These are phyloP conservation scores for Rhynchospora tenuis DNA, from an alignment of 176 grass and related monocot genomes.

Conservation along the genomic window DNA sequence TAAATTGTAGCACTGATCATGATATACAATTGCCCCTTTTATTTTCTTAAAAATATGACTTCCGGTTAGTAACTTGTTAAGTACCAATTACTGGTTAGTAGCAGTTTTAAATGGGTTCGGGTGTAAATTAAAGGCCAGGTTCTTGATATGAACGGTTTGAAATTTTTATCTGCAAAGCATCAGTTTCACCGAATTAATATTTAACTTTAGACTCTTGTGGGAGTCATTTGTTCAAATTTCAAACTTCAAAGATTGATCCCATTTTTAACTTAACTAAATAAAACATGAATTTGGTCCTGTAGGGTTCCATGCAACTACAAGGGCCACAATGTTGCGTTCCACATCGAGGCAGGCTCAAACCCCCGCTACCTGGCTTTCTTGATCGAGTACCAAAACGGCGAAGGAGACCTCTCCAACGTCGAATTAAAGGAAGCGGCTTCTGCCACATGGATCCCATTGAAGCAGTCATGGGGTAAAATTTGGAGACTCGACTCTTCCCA, in stretches of 20 bases:
- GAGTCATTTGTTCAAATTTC: not conserved
- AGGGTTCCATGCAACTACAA: constrained; percentile 81
- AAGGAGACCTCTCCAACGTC: constrained; percentile 81
- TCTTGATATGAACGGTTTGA: too few relatives aligned
- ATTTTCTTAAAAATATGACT: too few relatives aligned
- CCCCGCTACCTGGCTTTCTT: constrained; percentile 63
- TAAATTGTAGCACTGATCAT: too few relatives aligned
- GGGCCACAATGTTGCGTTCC: constrained; percentile 65
- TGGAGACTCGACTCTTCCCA: constrained; percentile 73
- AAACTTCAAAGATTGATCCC: not conserved
- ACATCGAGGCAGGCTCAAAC: constrained; percentile 58
- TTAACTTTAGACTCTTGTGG: not conserved
- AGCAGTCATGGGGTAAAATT: constrained; percentile 70
- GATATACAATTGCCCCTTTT: too few relatives aligned
- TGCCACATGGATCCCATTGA: constrained; percentile 49
- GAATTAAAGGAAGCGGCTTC: constrained; percentile 53
- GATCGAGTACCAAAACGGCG: constrained; percentile 87
- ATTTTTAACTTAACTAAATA: not conserved
- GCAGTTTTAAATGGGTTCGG: too few relatives aligned
- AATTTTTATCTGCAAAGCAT: too few relatives aligned
- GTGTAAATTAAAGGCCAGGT: too few relatives aligned
- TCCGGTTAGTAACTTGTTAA: too few relatives aligned
- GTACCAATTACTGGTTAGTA: too few relatives aligned
- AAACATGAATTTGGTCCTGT: not conserved
- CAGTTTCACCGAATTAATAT: not conserved